Base-by-base conservation (phyloP, 805 yeast species). In the Candida germanica region DNA sequence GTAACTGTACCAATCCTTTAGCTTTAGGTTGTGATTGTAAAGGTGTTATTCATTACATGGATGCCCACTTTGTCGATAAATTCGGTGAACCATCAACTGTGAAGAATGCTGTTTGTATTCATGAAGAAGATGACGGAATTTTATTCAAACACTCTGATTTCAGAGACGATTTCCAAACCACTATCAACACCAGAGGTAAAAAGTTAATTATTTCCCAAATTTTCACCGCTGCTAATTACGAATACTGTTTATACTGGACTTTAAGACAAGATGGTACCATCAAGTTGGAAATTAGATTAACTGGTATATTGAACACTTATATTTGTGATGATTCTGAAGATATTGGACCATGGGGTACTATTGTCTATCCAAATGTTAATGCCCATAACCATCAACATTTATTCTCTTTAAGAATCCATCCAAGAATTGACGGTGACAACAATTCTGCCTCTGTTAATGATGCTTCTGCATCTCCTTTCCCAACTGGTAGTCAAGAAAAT, bases 371-470 rank as follows among this genome's bases (percentile, higher is more conserved):
- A 40, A 75, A 77, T 47, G 86, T 80, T 38, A 82, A 82, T 53
- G 94, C 94, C 27, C 91, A 84, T 66, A 83, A 84, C 61, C 94
- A 84, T 64, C 94, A 85, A 71, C 93, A 84, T 65, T 63, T 84
- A 65, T 84, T 84, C 61, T 75, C 87, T 13, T 69, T 84, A 48
- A 75, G 94, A 69, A 57, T 84, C 47, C 85, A 85, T 56, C 91
- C 94, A 48, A 75, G 87, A 70, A 65, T 84, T 43, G 93, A 84
- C 48, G 93, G 93, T 52, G 84, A 79, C 44, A 77, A 77, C 48
- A 85, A 84, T 68, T 80, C 89, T 35, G 83, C 80, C 37, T 83
- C 83, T 26, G 71, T 70, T 40, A 67, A 76, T 26, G 91, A 84
- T 54, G 88, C 84, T 35, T 58, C 62, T 31, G 61, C 80, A 3